Base-by-base conservation (phyloP, 495 filamentous ascomycete species). In the Choiromyces venosus region DNA sequence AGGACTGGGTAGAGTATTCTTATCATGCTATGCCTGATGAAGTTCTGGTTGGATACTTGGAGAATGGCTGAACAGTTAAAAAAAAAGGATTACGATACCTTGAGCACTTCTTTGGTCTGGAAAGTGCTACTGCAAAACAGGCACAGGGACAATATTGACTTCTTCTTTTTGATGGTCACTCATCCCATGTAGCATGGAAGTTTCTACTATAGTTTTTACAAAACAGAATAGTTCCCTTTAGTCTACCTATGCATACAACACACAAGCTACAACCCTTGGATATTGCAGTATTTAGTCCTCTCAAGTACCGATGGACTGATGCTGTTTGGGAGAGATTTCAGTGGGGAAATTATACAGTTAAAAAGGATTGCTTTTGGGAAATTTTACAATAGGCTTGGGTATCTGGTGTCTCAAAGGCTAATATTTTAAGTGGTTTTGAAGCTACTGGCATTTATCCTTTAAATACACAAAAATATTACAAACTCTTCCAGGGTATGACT, bases 221-320 rank as follows among this genome's bases (percentile, higher is more conserved):
- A 19, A 25, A 71, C 18, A 42, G 68, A 12, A 75, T 78, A 19
- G 3, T 71, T 6, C 69, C 69, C 2, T 42, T 75, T 42, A 72
- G 76, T n/a, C 61, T 73, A 12, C 76, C 70, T 1, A 5, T 64
- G 4, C 67, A 78, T n/a, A 73, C 66, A 4, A 76, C 73, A 4
- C 64, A 76, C 39, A 46, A 75, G 8, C 68, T 78, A 9, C 69
- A 78, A 39, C 73, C 73, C 39, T 67, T 78, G 9, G 61, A 78
- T 66, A 37, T 78, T 5, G 73, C 67, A 0, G 61, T 71, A 0
- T 76, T 78, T 66, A 40, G 67, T 7, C 71, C 68, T 12, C 37
- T 78, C 0, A n/a, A 67, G 40, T 18, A 39, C 0, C n/a, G n/a
- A n/a, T n/a, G n/a, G n/a, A n/a, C n/a, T n/a, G n/a, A n/a, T n/a